phyloP scores from a whole-genome alignment of 106 monocot species.

The Dioscorea alata region DNA sequence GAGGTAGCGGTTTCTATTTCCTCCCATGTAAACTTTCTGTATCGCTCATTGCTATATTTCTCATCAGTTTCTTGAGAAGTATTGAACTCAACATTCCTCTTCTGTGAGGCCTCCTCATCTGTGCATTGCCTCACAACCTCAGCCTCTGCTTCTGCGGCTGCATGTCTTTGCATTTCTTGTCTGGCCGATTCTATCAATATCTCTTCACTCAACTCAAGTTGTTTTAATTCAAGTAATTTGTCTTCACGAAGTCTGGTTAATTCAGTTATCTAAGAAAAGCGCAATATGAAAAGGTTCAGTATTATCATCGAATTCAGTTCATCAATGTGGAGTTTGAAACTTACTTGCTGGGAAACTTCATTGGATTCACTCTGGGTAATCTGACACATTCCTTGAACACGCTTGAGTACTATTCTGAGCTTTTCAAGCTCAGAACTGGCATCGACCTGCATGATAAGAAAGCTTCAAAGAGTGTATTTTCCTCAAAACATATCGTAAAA shows the following conservation, averaged over 20 bases:
- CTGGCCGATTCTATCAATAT: constrained; percentile 22
- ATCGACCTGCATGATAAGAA: constrained; percentile 20
- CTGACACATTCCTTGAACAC: constrained; percentile 20
- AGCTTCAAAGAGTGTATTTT: neutral
- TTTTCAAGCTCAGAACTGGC: constrained; percentile 37
- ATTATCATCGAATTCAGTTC: neutral
- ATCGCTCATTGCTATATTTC: constrained; percentile 27
- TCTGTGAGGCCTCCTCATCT: constrained; percentile 29
- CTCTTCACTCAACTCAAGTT: constrained; percentile 25
- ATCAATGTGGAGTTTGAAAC: neutral
- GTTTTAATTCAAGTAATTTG: no score
- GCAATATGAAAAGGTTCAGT: neutral
- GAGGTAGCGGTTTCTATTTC: constrained; percentile 71
- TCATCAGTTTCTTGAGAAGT: constrained; percentile 28
- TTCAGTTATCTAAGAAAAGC: constrained; percentile 29
- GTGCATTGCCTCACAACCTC: constrained; percentile 22
- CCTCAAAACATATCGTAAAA: no score
- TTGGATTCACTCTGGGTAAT: constrained; percentile 22
- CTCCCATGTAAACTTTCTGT: constrained; percentile 59
- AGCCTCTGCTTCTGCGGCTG: constrained; percentile 45
- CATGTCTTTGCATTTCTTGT: constrained; percentile 41
- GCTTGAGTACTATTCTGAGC: constrained; percentile 36
- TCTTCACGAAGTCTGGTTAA: constrained; percentile 23
- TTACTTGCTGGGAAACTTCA: constrained; percentile 39
- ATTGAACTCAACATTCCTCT: constrained; percentile 29